A percentile compares a stretch with the other conserved stretches of the same genome.
Conservation (phyloP, 169 alveolate species). For the Plasmodium relictum region DNA sequence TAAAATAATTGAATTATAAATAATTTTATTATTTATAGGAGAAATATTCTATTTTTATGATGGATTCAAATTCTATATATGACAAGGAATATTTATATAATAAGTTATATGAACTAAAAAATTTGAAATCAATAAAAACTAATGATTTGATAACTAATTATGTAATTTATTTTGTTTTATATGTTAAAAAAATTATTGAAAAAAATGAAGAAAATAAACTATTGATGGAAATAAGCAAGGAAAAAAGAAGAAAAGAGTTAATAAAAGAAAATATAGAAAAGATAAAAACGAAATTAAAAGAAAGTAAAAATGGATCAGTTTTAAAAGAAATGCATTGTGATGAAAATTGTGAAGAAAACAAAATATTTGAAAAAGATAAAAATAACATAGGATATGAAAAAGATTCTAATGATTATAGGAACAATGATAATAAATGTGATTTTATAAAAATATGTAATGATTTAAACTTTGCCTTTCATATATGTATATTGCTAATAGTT, state of each 20-base stretch:
- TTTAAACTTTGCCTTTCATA: constrained; percentile 5
- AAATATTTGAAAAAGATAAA: too few relatives aligned
- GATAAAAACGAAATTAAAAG: constrained; percentile 36
- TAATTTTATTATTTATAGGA: too few relatives aligned
- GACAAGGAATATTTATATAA: constrained; percentile 8
- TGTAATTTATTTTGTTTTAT: constrained; percentile 35
- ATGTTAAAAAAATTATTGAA: constrained; percentile 47
- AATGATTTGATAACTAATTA: constrained; percentile 30
- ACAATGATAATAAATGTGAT: not conserved
- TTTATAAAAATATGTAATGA: constrained; percentile 2
- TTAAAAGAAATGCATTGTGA: constrained; percentile 15
- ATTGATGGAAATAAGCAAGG: constrained; percentile 26
- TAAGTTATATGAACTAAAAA: constrained; percentile 26
- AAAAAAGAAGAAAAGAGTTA: constrained; percentile 34
- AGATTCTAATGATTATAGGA: not conserved
- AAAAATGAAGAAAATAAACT: constrained; percentile 54
- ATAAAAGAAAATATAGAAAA: constrained; percentile 46
- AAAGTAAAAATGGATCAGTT: constrained; percentile 7
- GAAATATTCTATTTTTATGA: too few relatives aligned
- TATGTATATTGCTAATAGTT: constrained; percentile 15
- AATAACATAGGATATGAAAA: not conserved
- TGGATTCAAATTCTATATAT: not conserved
- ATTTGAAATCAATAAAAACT: constrained; percentile 34
- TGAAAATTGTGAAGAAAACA: not conserved
- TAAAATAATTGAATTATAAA: too few relatives aligned